phyloP scores from a whole-genome alignment of 352 stramenopile species.

The Phytophthora sp. region DNA sequence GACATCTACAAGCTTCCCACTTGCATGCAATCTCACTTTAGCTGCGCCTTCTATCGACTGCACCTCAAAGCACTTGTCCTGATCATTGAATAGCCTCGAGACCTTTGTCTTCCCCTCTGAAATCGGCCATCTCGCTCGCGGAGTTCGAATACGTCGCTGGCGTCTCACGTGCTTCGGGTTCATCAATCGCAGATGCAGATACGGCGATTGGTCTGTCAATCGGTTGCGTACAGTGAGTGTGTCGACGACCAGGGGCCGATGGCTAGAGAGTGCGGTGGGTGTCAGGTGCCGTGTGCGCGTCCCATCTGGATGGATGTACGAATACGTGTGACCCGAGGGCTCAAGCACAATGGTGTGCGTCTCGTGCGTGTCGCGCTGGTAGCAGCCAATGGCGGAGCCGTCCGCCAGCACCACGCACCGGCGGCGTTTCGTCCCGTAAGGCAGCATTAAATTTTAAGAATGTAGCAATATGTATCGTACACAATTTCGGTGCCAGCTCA shows the following conservation, averaged over 20 bases:
- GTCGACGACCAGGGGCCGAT: conserved; percentile 49
- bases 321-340: conserved; percentile 60
- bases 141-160: conserved; percentile 23
- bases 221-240: conserved; percentile 64
- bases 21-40: conserved; percentile 44
- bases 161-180: conserved; percentile 17
- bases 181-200: conserved; percentile 46
- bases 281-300: conserved; percentile 61
- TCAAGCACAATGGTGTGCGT: conserved; percentile 72
- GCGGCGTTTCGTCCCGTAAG: conserved; percentile 25
- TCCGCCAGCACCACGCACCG: conserved; percentile 62
- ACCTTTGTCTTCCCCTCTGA: conserved; percentile 28
- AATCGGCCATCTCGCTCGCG: conserved; percentile 42
- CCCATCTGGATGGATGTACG: conserved; percentile 58
- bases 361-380: conserved; percentile 51
- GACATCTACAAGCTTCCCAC: conserved; percentile 46
- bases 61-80: conserved; percentile 54
- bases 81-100: conserved; percentile 39
- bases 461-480: neutral
- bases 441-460: too few species aligned
- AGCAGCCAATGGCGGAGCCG: conserved; percentile 54
- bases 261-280: conserved; percentile 54
- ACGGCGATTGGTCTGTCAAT: conserved; percentile 44
- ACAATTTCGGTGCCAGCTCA: conserved; percentile 14
- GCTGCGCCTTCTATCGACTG: conserved; percentile 72